Evolutionary conservation across 2,329 filamentous ascomycete species (phyloP).

Genomic region (Hypoxylon sp.): DNA sequence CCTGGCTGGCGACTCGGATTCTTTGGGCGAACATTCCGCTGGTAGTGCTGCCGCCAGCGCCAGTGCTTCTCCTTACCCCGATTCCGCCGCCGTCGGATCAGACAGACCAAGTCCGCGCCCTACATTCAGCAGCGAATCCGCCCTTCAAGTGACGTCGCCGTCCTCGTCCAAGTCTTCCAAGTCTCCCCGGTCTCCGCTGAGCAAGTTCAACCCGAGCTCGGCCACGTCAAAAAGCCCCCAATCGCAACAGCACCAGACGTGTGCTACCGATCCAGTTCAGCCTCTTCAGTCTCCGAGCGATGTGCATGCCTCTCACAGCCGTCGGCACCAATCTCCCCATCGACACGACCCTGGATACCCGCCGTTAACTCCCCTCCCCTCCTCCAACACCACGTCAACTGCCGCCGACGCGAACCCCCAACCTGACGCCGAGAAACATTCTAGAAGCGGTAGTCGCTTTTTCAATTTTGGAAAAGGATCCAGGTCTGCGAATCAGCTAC

Average conservation of each 20-base stretch:
- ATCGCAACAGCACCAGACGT: constrained; percentile 21
- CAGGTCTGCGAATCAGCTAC: constrained; percentile 39
- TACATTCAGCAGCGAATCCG: constrained; percentile 35
- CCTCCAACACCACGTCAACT: constrained; percentile 34
- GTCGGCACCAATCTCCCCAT: constrained; percentile 31
- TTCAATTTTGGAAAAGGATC: constrained; percentile 45
- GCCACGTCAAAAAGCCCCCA: constrained; percentile 37
- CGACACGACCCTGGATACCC: constrained; percentile 30
- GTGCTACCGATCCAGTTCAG: constrained; percentile 18
- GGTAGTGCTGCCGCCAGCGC: constrained; percentile 19
- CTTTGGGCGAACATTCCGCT: constrained; percentile 45
- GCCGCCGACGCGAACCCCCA: constrained; percentile 27
- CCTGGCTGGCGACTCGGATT: constrained; percentile 54
- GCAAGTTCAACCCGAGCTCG: constrained; percentile 41
- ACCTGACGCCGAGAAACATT: constrained; percentile 44
- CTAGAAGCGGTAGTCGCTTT: constrained; percentile 46
- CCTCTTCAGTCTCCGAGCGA: constrained; percentile 40
- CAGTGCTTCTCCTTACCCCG: constrained; percentile 34
- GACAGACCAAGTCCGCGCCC: constrained; percentile 39
- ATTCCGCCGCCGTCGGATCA: constrained; percentile 33
- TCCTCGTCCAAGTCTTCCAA: constrained; percentile 43
- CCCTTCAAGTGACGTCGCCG: constrained; percentile 42
- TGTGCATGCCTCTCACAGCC: constrained; percentile 37
- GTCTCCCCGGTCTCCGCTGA: constrained; percentile 46
- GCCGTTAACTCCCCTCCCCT: constrained; percentile 29